Evolutionary conservation across 1,284 basidiomycete species (phyloP).

Genomic region (Mrakiaceae sp.): DNA sequence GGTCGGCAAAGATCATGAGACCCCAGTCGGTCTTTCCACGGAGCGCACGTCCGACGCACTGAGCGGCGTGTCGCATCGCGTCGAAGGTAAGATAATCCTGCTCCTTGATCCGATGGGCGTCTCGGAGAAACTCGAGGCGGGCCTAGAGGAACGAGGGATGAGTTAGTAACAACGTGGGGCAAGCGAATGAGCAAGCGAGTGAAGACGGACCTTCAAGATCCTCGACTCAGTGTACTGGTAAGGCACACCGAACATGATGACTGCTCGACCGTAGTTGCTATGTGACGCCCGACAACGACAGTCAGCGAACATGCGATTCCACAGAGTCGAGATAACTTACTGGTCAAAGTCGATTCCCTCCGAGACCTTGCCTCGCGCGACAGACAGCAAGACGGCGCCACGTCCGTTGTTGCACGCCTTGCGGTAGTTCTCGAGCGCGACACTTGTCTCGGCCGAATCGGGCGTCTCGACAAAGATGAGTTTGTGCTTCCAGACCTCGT

Average conservation of each 20-base stretch:
- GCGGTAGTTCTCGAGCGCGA: constrained; percentile 93
- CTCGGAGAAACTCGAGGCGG: constrained; percentile 92
- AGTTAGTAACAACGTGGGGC: too few relatives aligned
- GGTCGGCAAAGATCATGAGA: constrained; percentile 98
- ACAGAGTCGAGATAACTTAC: constrained; percentile 21
- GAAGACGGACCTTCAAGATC: constrained; percentile 58
- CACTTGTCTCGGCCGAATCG: constrained; percentile 96
- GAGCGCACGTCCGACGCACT: constrained; percentile 95
- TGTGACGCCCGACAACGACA: background rate
- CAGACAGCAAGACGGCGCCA: constrained; percentile 90
- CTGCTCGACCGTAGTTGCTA: constrained; percentile 88
- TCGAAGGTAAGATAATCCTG: constrained; percentile 99
- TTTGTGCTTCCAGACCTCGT: constrained; percentile 99
- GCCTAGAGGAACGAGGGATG: constrained; percentile 39
- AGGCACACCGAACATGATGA: constrained; percentile 99
- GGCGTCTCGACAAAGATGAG: constrained; percentile 99
- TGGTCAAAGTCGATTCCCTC: constrained; percentile 99
- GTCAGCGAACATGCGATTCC: too few relatives aligned
- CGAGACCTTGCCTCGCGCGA: constrained; percentile 97
- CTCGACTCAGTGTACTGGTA: constrained; percentile 99
- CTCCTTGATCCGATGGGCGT: constrained; percentile 94
- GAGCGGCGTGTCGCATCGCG: constrained; percentile 97
- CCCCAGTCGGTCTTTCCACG: constrained; percentile 99
- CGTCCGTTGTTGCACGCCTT: constrained; percentile 98
- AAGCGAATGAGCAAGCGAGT: background rate